Conservation (phyloP, 257 asterid genomes). For the Cordia subcordata region DNA sequence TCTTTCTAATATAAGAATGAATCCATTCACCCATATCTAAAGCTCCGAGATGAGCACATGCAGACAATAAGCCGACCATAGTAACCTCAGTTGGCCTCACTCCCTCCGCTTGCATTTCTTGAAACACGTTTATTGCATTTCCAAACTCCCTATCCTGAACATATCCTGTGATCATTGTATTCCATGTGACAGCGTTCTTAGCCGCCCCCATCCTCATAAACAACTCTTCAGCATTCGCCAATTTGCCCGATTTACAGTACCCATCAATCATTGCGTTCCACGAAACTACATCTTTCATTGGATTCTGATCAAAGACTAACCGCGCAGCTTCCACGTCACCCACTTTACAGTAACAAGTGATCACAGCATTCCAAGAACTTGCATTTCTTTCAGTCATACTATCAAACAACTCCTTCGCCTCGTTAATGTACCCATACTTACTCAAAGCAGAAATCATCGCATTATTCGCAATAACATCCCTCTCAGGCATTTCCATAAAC, state of each 20-base stretch:
- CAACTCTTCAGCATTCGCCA: slow-evolving; percentile 28
- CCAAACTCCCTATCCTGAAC: slow-evolving; percentile 23
- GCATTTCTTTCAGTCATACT: slow-evolving; percentile 21
- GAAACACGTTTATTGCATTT: slow-evolving; percentile 21
- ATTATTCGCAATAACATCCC: slow-evolving; percentile 26
- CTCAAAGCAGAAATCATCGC: slow-evolving; percentile 24
- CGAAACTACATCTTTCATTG: slow-evolving; percentile 25
- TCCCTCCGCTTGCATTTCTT: slow-evolving; percentile 24
- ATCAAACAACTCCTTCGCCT: slow-evolving; percentile 24
- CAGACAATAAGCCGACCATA: slow-evolving; percentile 28
- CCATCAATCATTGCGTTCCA: slow-evolving; percentile 34
- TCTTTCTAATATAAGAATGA: slow-evolving; percentile 20
- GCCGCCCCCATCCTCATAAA: slow-evolving; percentile 18
- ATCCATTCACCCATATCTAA: slow-evolving; percentile 33
- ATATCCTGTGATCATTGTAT: slow-evolving; percentile 29
- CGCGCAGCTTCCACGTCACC: slow-evolving; percentile 25
- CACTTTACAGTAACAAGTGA: slow-evolving; percentile 22
- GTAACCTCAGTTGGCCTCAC: slow-evolving; percentile 28
- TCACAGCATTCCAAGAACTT: slow-evolving; percentile 29
- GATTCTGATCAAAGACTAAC: slow-evolving; percentile 28
- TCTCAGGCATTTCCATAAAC: slow-evolving; percentile 29
- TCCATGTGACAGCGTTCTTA: slow-evolving; percentile 27
- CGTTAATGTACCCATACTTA: slow-evolving; percentile 13
- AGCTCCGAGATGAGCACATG: slow-evolving; percentile 34
- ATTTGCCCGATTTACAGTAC: slow-evolving; percentile 21